These are phyloP conservation scores for Babesia gibsoni DNA, from an alignment of 169 alveolate species.

Conservation along the genomic window DNA sequence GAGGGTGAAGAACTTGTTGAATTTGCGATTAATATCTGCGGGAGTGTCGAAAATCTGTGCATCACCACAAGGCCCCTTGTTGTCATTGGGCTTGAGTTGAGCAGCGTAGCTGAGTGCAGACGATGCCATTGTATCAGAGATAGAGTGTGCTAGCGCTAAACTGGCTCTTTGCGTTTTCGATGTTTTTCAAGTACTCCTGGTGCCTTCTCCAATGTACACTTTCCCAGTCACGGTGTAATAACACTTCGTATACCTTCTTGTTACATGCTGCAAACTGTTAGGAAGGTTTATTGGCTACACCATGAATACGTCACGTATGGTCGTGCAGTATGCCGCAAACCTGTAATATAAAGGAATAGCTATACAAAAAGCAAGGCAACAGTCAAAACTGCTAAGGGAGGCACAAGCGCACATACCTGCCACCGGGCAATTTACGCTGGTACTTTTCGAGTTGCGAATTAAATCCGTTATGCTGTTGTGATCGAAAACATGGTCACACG, in stretches of 20 bases:
- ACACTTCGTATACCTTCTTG: slow-evolving; percentile 65
- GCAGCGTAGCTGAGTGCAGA: slow-evolving; percentile 64
- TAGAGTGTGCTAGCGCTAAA: slow-evolving; percentile 14
- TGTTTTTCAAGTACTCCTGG: slow-evolving; percentile 28
- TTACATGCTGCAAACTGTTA: slow-evolving; percentile 64
- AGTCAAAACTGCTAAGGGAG: no score
- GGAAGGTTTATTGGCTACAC: neutral
- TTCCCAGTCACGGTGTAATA: slow-evolving; percentile 74
- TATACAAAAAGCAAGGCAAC: slow-evolving; percentile 15
- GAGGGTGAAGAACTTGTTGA: slow-evolving; percentile 48
- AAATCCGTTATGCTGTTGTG: slow-evolving; percentile 54
- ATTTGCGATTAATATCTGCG: slow-evolving; percentile 63
- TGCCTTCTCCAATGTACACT: slow-evolving; percentile 66
- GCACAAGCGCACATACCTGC: no score
- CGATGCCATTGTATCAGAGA: slow-evolving; percentile 27
- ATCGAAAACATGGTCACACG: slow-evolving; percentile 76
- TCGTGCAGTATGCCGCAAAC: no score
- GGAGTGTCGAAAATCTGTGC: slow-evolving; percentile 70
- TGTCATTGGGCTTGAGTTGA: slow-evolving; percentile 66
- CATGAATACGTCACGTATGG: neutral
- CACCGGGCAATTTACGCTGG: slow-evolving; percentile 69
- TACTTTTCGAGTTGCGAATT: slow-evolving; percentile 39
- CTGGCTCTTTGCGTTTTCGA: neutral
- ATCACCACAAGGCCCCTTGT: slow-evolving; percentile 76
- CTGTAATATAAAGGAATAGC: neutral